Evolutionary conservation across 305 asterid species (phyloP).

Genomic region (Plantago lanceolata): DNA sequence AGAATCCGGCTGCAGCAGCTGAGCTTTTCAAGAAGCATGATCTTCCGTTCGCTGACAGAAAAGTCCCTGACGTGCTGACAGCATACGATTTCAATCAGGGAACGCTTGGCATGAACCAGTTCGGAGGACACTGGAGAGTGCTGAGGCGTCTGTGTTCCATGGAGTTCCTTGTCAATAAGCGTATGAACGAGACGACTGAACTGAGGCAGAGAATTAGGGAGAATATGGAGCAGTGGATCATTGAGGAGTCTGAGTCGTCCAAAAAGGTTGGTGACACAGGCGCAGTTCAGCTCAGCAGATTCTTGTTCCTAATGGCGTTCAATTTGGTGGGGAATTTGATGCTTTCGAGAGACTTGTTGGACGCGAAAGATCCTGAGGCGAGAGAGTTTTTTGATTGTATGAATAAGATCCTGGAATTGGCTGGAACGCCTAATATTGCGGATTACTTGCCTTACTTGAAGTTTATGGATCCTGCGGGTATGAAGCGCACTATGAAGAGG

Average conservation of each 20-base stretch:
- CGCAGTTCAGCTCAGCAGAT: conserved; percentile 41
- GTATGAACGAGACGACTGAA: conserved; percentile 44
- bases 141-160: conserved; percentile 45
- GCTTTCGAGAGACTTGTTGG: conserved; percentile 48
- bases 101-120: conserved; percentile 35
- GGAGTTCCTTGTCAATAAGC: conserved; percentile 44
- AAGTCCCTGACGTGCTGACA: conserved; percentile 35
- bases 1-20: conserved; percentile 31
- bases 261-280: conserved; percentile 35
- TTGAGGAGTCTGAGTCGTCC: conserved; percentile 34
- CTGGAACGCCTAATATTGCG: conserved; percentile 50
- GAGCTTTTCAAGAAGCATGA: conserved; percentile 48
- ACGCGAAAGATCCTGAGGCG: conserved; percentile 37
- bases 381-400: conserved; percentile 47
- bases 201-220: conserved; percentile 38
- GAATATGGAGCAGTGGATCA: conserved; percentile 46
- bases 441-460: conserved; percentile 45
- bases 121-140: conserved; percentile 44
- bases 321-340: conserved; percentile 48
- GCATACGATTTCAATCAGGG: conserved; percentile 36
- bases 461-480: conserved; percentile 45
- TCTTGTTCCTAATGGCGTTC: conserved; percentile 39
- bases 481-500: conserved; percentile 37
- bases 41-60: conserved; percentile 40
- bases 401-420: conserved; percentile 39